phyloP scores from a whole-genome alignment of 345 rosid species.

The Gossypium arboreum region DNA sequence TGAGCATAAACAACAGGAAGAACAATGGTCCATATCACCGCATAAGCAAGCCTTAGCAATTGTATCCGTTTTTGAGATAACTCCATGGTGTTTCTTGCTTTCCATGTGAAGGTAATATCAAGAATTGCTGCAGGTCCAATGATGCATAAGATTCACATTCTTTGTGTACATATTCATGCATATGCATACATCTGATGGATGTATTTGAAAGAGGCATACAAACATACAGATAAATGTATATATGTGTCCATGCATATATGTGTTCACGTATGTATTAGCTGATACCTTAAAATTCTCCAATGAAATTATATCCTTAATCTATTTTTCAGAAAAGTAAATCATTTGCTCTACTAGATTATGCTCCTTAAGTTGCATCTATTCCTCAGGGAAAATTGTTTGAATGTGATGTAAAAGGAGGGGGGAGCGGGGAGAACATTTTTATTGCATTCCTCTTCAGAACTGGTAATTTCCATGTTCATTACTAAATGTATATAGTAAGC shows the following conservation, averaged over 20 bases:
- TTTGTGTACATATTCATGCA: slow-evolving; percentile 3
- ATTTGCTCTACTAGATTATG: background rate
- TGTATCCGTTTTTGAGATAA: slow-evolving; percentile 56
- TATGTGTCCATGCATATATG: background rate
- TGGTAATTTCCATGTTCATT: background rate
- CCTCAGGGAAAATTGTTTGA: background rate
- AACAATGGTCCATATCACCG: slow-evolving; percentile 73
- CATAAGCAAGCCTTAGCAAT: slow-evolving; percentile 58
- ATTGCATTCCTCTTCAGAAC: background rate
- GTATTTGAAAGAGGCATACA: background rate
- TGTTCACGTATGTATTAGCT: background rate
- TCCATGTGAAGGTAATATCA: slow-evolving; percentile 86
- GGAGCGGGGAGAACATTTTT: background rate
- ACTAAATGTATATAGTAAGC: background rate
- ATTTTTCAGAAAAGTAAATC: background rate
- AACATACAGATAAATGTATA: background rate
- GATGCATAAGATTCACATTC: slow-evolving; percentile 11
- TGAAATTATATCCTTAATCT: slow-evolving; percentile 3
- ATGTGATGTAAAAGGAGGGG: background rate
- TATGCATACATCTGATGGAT: background rate
- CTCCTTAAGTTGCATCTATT: background rate
- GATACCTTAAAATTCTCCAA: background rate
- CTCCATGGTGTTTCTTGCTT: slow-evolving; percentile 63
- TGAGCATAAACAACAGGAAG: slow-evolving; percentile 72
- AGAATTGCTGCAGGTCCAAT: slow-evolving; percentile 58